Evolutionary conservation across 306 rosid species (phyloP).

Genomic region (Begonia fuchsioides): DNA sequence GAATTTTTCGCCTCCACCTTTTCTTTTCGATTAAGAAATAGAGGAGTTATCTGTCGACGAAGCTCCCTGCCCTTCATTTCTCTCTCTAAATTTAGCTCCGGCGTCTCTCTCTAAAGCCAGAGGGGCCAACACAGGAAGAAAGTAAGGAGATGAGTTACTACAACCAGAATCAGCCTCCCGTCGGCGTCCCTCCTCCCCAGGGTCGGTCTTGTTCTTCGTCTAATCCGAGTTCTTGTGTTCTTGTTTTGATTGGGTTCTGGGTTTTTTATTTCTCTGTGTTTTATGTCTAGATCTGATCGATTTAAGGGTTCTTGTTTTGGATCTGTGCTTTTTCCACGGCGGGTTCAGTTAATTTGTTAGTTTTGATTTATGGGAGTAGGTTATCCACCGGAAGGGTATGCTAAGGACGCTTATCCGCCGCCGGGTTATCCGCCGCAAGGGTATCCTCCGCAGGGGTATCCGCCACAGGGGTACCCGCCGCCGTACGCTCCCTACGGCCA

Average conservation of each 20-base stretch:
- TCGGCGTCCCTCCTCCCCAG: slow-evolving; percentile 88
- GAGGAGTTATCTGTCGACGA: too few species aligned
- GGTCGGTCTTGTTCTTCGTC: slow-evolving; percentile 16
- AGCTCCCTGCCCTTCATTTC: neutral
- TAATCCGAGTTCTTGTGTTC: too few species aligned
- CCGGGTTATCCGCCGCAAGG: slow-evolving; percentile 57
- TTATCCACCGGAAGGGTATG: slow-evolving; percentile 18
- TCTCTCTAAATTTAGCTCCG: neutral
- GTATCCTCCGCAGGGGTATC: slow-evolving; percentile 34
- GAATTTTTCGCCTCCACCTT: too few species aligned
- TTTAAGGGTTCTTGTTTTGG: neutral
- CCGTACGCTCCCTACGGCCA: slow-evolving; percentile 73
- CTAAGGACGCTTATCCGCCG: slow-evolving; percentile 42
- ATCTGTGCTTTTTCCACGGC: neutral
- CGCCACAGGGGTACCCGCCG: slow-evolving; percentile 34
- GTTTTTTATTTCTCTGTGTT: neutral
- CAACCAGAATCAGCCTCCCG: slow-evolving; percentile 81
- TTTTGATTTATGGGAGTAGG: neutral
- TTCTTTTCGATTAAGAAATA: too few species aligned
- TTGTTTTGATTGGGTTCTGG: neutral
- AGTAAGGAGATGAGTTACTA: slow-evolving; percentile 50
- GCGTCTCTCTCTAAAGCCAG: neutral
- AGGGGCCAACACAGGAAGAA: neutral
- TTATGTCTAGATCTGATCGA: neutral
- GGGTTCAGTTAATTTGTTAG: neutral